Conservation (phyloP, 2,329 filamentous ascomycete genomes). For the Capronia epimyces region DNA sequence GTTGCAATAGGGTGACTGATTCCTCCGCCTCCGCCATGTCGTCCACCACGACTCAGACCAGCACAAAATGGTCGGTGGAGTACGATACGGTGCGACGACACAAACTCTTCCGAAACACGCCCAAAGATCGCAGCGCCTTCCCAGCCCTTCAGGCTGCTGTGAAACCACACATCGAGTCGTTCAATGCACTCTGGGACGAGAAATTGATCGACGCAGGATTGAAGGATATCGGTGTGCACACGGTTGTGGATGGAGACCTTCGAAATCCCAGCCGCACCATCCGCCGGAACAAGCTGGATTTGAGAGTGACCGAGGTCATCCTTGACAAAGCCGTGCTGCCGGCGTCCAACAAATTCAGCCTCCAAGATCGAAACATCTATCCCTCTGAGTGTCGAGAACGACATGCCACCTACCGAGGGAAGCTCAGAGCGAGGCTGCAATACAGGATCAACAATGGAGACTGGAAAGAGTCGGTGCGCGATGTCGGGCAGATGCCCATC, state of each 20-base stretch:
- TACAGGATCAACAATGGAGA: slow-evolving; percentile 83
- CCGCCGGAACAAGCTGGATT: slow-evolving; percentile 62
- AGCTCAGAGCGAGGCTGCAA: slow-evolving; percentile 75
- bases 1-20: not conserved
- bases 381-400: slow-evolving; percentile 92
- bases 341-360: slow-evolving; percentile 73
- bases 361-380: slow-evolving; percentile 73
- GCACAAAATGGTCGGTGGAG: slow-evolving; percentile 71
- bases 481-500: slow-evolving; percentile 82
- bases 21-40: slow-evolving; percentile 9
- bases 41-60: slow-evolving; percentile 17
- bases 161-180: slow-evolving; percentile 87
- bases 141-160: slow-evolving; percentile 81
- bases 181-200: slow-evolving; percentile 81
- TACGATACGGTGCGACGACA: slow-evolving; percentile 84
- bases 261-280: slow-evolving; percentile 32
- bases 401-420: slow-evolving; percentile 84
- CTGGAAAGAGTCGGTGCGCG: slow-evolving; percentile 72
- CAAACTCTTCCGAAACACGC: slow-evolving; percentile 81
- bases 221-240: slow-evolving; percentile 83
- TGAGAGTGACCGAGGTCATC: slow-evolving; percentile 74
- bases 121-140: slow-evolving; percentile 80
- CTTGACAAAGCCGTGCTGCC: slow-evolving; percentile 78
- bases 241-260: slow-evolving; percentile 72
- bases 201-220: slow-evolving; percentile 70